A percentile compares a stretch with the other conserved stretches of the same genome.
Conservation (phyloP, 2,329 filamentous ascomycete genomes). For the Elsinoe fawcettii region DNA sequence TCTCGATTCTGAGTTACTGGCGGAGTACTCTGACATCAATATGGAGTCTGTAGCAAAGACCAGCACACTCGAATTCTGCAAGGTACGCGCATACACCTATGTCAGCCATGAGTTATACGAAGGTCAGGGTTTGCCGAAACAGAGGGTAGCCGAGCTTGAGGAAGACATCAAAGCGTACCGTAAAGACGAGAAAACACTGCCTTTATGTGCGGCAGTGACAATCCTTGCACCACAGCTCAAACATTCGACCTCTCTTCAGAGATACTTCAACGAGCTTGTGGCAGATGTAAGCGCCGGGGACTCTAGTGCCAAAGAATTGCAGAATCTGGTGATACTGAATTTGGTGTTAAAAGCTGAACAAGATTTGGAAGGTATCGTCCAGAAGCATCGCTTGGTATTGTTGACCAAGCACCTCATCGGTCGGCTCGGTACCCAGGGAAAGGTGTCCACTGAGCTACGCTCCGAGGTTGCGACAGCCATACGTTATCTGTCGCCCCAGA, state of each 20-base stretch:
- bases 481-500: slow-evolving; percentile 57
- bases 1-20: neutral
- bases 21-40: neutral
- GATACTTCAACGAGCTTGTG: slow-evolving; percentile 53
- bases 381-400: slow-evolving; percentile 66
- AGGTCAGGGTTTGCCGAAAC: slow-evolving; percentile 33
- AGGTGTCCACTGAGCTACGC: slow-evolving; percentile 44
- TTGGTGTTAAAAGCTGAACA: slow-evolving; percentile 44
- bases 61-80: slow-evolving; percentile 32
- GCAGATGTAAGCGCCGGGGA: slow-evolving; percentile 52
- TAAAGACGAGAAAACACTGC: slow-evolving; percentile 37
- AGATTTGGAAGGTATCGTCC: slow-evolving; percentile 41
- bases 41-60: slow-evolving; percentile 19
- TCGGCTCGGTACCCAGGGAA: slow-evolving; percentile 53
- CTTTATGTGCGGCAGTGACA: slow-evolving; percentile 41
- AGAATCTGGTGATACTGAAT: slow-evolving; percentile 48
- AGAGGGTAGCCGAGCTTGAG: slow-evolving; percentile 31
- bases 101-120: slow-evolving; percentile 36
- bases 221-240: slow-evolving; percentile 44
- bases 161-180: slow-evolving; percentile 26
- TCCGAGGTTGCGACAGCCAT: slow-evolving; percentile 49
- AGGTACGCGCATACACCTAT: slow-evolving; percentile 33
- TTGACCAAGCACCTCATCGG: slow-evolving; percentile 69
- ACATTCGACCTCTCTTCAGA: slow-evolving; percentile 40
- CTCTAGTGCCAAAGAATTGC: slow-evolving; percentile 35